Conservation (phyloP, 1,284 basidiomycete species). For the Inonotus hispidus region DNA sequence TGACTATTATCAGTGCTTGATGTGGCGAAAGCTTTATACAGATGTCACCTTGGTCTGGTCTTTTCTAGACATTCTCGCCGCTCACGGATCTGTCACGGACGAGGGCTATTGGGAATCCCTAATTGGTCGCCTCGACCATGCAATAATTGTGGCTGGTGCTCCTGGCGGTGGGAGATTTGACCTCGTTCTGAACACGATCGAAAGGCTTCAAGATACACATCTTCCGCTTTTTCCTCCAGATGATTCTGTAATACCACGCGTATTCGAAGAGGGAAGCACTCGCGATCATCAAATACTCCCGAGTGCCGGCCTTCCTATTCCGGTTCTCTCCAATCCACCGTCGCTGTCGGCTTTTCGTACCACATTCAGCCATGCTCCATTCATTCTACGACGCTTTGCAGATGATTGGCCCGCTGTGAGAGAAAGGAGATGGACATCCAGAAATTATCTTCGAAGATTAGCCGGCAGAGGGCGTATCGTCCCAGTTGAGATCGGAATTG, state of each 20-base stretch:
- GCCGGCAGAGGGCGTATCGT: constrained; percentile 80
- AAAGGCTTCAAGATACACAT: constrained; percentile 43
- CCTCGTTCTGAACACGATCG: constrained; percentile 57
- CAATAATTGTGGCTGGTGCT: constrained; percentile 81
- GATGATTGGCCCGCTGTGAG: constrained; percentile 66
- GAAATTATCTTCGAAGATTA: constrained; percentile 58
- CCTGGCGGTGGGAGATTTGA: constrained; percentile 58
- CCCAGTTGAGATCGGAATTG: constrained; percentile 84
- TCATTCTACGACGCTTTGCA: constrained; percentile 65
- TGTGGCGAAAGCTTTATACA: constrained; percentile 61
- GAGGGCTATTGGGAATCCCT: constrained; percentile 27
- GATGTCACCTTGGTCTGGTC: constrained; percentile 55
- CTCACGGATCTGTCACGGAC: constrained; percentile 15
- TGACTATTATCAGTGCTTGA: constrained; percentile 6
- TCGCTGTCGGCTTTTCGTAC: constrained; percentile 51
- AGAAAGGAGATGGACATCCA: constrained; percentile 63
- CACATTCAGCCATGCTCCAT: constrained; percentile 47
- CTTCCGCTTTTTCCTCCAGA: constrained; percentile 16
- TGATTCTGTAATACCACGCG: not conserved
- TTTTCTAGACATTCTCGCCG: constrained; percentile 35
- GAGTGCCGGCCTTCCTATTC: constrained; percentile 28
- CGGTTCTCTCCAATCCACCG: constrained; percentile 39
- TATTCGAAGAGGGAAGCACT: not conserved
- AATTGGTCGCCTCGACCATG: constrained; percentile 66
- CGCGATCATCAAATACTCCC: constrained; percentile 2